Base-by-base conservation (phyloP, 2,329 filamentous ascomycete genomes). In the Intubia oerlemansii region DNA sequence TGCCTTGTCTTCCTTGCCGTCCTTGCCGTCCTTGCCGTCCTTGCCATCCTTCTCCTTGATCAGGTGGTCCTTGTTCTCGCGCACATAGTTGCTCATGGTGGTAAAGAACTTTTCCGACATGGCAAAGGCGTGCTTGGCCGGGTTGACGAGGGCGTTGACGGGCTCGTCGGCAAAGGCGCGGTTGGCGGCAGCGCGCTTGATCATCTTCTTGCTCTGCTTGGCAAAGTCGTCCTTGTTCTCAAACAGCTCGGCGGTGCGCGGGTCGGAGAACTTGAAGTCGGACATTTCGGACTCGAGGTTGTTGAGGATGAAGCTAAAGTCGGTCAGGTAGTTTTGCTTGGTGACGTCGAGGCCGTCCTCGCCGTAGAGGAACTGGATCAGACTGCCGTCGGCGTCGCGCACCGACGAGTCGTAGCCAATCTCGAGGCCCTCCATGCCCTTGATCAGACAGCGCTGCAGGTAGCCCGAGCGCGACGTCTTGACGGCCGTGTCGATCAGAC, bases 391-490 rank as follows among this genome's bases (percentile, higher is more conserved):
- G 1, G 85, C 74, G 42, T 98, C 85, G 37, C 88, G 71, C 11
- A 98, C 88, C 2, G 84, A 90, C 7, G 75, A 84, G 44, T 98
- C 88, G 47, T 98, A 95, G 35, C 84, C 72, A 3, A 91, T 82
- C 42, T 72, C 76, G 24, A 95, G 60, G 4, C 88, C 88, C 51
- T 98, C 88, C 77, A 98, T 90, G 36, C 88, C 88, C 56, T 98
- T 98, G 56, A 98, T 90, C 36, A 98, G 63, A 62, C 88, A 98
- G 46, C 90, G 66, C 48, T 98, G 88, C 29, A 98, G 59, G 46
- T 98, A 98, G 35, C 88, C 90, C 17, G 88, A 95, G 45, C 88
- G 75, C 8, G 85, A 91, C 2, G 88, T 98, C 56, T 98, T 98
- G 49, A 98, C 88, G 38, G 88, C 88, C 13, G 88, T 98, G 63